Base-by-base conservation (phyloP, 2,329 filamentous ascomycete species). In the Pseudocercospora eumusae region DNA sequence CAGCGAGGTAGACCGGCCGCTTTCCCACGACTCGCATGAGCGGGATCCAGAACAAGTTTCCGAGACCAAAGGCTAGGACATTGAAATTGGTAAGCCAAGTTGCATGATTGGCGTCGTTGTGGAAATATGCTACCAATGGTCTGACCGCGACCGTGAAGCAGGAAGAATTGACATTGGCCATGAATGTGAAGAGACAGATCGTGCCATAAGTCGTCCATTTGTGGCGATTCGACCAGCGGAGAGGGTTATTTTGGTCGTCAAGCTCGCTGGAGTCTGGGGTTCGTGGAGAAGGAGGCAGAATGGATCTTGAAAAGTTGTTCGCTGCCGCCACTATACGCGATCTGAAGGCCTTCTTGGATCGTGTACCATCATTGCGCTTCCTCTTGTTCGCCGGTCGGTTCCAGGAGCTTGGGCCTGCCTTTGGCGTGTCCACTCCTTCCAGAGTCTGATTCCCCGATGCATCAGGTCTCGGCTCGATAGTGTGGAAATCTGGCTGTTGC, bases 121-220 rank as follows among this genome's bases (percentile, higher is more conserved):
- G 60, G 59, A 74, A 76, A 25, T 76, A 71, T 40, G 71, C 66
- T 31, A 68, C 63, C 1, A 78, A 66, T 3, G 74, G 69, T 36
- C 71, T 61, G 9, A 73, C 71, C 3, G 76, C 75, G 18, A 77
- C 74, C 10, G 75, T 76, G 65, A 77, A 77, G 55, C 76, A 77
- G 50, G 72, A 75, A 20, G 72, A 70, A 61, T 78, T 78, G 56
- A 76, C 71, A 54, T 75, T 76, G 59, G 76, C 75, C 7, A 78
- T 71, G 62, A 78, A 77, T 6, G 74, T 76, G 67, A 76, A 78
- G 57, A 73, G 71, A 64, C 76, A 77, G 52, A 77, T 72, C 9
- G 73, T 76, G 4, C 72, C 61, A 59, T 75, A 77, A 1, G 74
- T 77, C 6, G 59, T 59, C 44, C 62, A 36, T 40, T 70, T 69